phyloP scores from a whole-genome alignment of 805 yeast genomes.

The Helenozyma rhizophorensis region DNA sequence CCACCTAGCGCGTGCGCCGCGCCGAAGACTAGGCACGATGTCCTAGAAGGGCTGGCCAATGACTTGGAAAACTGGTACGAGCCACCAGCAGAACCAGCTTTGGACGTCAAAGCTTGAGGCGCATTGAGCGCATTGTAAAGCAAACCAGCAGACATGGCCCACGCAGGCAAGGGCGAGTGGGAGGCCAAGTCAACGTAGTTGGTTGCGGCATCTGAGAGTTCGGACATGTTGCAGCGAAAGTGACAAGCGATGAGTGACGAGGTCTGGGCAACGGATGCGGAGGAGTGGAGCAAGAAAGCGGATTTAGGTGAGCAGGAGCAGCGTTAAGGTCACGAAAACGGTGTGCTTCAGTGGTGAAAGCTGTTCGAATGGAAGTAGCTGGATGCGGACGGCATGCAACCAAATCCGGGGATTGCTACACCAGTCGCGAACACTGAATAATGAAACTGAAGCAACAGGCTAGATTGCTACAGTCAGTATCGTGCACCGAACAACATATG shows the following conservation, averaged over 20 bases:
- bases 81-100: constrained; percentile 17
- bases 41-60: constrained; percentile 29
- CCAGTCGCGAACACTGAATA: no score
- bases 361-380: no score
- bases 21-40: constrained; percentile 54
- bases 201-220: constrained; percentile 6
- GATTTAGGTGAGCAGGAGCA: no score
- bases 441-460: no score
- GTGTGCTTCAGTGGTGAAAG: no score
- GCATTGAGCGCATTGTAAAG: constrained; percentile 11
- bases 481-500: not conserved
- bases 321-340: no score
- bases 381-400: no score
- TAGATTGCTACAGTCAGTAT: not conserved
- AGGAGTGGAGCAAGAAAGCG: no score
- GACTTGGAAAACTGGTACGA: constrained; percentile 17
- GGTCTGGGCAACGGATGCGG: no score
- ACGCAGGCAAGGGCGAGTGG: constrained; percentile 16
- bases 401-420: no score
- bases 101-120: constrained; percentile 10
- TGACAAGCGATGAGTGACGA: no score
- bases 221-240: no score
- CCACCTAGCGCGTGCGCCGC: constrained; percentile 62
- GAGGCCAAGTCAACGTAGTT: constrained; percentile 12
- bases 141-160: constrained; percentile 11